Evolutionary conservation across 495 filamentous ascomycete genomes (phyloP), one percentile per base, ranked within the genome.

Genomic region (Trichoderma asperelloides): DNA sequence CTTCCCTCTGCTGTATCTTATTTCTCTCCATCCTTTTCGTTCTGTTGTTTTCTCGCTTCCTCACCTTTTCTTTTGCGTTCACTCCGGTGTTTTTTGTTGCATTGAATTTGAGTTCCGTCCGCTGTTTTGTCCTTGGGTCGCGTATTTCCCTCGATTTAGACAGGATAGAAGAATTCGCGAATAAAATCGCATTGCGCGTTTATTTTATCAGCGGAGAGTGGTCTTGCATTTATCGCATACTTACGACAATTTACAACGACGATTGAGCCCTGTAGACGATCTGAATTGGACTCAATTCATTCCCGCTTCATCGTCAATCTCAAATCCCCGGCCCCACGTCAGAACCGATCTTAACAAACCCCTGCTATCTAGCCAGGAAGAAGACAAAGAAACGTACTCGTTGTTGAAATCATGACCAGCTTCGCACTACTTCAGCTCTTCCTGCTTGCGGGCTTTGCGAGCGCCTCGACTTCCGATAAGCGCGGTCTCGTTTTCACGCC

Each of bases 401-500:
- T n/a, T n/a, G n/a, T n/a, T n/a, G n/a, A 21, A 4, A 55, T 11
- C 49, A 55, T 60, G 55, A 12, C 7, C 23, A 60, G 12, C 12
- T 18, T 30, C 23, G 25, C 55, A 3, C 55, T 60, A 1, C 8
- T 21, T 60, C 25, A 3, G 6, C 21, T 69, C 18, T 15, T 65
- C 7, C 28, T 68, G 12, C 55, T 43, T 3, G 25, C 40, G 8
- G 37, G 66, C 60, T 28, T 25, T 67, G 2, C 30, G 62, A 2
- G 66, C 25, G 23, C 66, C 60, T 25, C 21, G 65, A 49, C 66
- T 9, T 70, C 67, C 8, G 37, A 70, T 7, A 90, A 89, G 73
- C 87, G 87, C 67, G 87, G 88, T 16, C 84, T 90, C 65, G 77
- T 83, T 69, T 85, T 85, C 71, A 75, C 87, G 63, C 74, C 82